These are phyloP conservation scores for Brettanomyces anomalus DNA, from an alignment of 805 yeast species.

Conservation along the genomic window DNA sequence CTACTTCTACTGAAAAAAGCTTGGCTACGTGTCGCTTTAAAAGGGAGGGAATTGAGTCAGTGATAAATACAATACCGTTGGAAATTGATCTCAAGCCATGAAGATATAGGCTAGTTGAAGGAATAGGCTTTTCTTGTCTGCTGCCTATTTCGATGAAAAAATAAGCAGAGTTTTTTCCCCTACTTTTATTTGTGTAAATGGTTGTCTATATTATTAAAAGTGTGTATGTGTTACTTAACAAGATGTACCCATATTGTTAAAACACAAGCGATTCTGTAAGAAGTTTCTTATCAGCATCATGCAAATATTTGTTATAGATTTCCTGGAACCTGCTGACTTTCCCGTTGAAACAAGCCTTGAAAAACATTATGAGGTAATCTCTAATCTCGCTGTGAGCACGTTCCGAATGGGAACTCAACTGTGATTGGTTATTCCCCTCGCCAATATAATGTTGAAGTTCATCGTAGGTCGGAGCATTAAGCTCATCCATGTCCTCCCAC, in stretches of 20 bases:
- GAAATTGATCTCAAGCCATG: conserved; percentile 17
- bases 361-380: conserved; percentile 38
- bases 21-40: conserved; percentile 23
- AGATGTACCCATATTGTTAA: conserved; percentile 4
- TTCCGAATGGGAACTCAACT: conserved; percentile 3
- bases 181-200: not conserved
- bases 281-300: conserved; percentile 44
- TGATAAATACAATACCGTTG: conserved; percentile 21
- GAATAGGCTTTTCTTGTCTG: too few relatives aligned
- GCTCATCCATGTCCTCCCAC: conserved; percentile 73
- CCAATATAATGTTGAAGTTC: conserved; percentile 50
- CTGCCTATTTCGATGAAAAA: not conserved
- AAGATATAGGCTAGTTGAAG: not conserved
- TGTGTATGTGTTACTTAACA: not conserved
- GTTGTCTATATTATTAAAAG: not conserved
- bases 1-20: conserved; percentile 34
- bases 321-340: conserved; percentile 43
- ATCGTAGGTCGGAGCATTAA: conserved; percentile 54
- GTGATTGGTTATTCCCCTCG: conserved; percentile 22
- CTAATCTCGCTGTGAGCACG: conserved; percentile 23
- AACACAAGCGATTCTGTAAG: conserved; percentile 35
- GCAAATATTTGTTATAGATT: conserved; percentile 35
- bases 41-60: conserved; percentile 24
- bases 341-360: conserved; percentile 44
- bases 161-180: too few relatives aligned